Conservation (phyloP, 1,284 basidiomycete genomes). For the Chalciporus sp. region DNA sequence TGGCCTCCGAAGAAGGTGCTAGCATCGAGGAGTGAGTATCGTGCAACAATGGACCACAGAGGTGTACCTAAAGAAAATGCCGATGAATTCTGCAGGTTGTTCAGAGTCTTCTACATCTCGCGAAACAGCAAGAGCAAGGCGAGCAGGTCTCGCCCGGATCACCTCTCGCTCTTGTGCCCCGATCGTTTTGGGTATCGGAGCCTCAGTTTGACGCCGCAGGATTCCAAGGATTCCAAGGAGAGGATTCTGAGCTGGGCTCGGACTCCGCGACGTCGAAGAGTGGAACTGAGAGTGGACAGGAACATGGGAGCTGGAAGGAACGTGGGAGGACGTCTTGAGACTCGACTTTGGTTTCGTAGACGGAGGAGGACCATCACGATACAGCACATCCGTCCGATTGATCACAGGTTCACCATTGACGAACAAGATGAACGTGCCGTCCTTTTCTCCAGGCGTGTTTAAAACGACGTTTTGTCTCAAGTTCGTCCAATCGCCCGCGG, state of each 20-base stretch:
- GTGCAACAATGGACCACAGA: background rate
- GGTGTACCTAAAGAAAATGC: conserved; percentile 73
- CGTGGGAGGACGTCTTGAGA: background rate
- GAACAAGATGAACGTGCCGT: conserved; percentile 51
- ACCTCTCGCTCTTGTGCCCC: background rate
- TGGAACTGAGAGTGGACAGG: background rate
- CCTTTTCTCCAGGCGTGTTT: conserved; percentile 66
- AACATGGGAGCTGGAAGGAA: background rate
- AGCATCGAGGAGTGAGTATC: background rate
- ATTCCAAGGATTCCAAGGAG: background rate
- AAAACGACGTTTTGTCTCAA: conserved; percentile 63
- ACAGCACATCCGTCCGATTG: conserved; percentile 57
- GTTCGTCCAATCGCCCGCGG: conserved; percentile 66
- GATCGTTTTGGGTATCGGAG: background rate
- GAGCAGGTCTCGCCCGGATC: background rate
- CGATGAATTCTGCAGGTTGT: conserved; percentile 53
- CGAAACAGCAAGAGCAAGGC: background rate
- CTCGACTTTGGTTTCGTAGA: background rate
- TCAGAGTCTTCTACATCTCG: background rate
- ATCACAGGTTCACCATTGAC: conserved; percentile 60
- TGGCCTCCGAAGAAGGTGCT: conserved; percentile 85
- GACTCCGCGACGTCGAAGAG: background rate
- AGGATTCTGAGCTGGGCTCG: background rate
- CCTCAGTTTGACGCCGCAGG: background rate
- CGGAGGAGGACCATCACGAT: conserved; percentile 46